Base-by-base conservation (phyloP, 2,329 filamentous ascomycete species). In the Thyridium curvatum region DNA sequence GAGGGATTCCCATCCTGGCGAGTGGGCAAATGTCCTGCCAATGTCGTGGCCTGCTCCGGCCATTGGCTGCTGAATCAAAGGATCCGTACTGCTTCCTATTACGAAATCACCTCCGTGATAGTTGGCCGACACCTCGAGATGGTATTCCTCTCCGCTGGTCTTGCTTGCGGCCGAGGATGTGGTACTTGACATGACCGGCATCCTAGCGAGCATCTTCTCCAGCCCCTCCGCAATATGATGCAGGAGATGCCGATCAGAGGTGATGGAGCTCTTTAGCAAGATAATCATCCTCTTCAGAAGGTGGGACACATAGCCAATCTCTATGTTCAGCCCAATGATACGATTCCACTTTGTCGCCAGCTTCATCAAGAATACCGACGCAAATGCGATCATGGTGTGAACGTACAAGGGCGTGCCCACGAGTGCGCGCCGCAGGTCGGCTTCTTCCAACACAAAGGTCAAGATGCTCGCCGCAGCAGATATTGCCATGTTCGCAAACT, bases 391-490 rank as follows among this genome's bases (percentile, higher is more conserved):
- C 56, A 60, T 59, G 12, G 53, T 59, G 38, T 59, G 53, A 13
- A 56, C 43, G 36, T 56, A 61, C 4, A 61, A 41, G 5, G 56
- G 58, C 9, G 56, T 52, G 13, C 56, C 56, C 10, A 56, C 49
- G n/a, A 61, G 42, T 8, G 50, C 46, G 14, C 49, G 45, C 15
- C 49, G 43, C 30, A 59, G 49, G 37, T 60, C 56, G 8, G 47
- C 46, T 35, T 60, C 55, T 18, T 54, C 51, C 0, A 61, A 41
- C 3, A 58, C 51, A 28, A 55, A 50, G 29, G 49, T 50, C n/a
- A 61, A 46, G 26, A 53, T 90, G 26, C 67, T 66, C 8, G 56
- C 59, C 32, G 54, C 60, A 26, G 60, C 60, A 9, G 53, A 66
- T 50, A 62, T 71, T 3, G 55, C 59, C 17, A 52, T 60, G 3